These are phyloP conservation scores for Aspergillus persii DNA, from an alignment of 2,329 filamentous ascomycete genomes.

Conservation along the genomic window DNA sequence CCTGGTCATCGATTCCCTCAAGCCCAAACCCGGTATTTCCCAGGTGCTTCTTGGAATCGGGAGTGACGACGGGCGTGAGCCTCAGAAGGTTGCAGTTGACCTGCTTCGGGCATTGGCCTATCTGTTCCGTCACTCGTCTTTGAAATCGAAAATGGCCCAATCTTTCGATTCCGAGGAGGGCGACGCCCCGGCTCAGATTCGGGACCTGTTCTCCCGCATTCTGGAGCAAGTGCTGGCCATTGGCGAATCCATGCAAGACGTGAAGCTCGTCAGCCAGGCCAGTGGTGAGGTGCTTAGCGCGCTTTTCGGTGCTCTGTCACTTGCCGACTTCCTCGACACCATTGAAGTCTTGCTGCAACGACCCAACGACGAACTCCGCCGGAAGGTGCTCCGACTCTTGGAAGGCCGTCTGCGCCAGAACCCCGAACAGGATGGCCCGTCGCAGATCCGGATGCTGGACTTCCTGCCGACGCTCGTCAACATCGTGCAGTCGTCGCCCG, in stretches of 20 bases:
- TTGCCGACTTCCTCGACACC: slow-evolving; percentile 83
- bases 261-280: slow-evolving; percentile 38
- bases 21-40: slow-evolving; percentile 71
- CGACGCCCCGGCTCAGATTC: slow-evolving; percentile 64
- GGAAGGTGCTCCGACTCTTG: slow-evolving; percentile 76
- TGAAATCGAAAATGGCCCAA: slow-evolving; percentile 39
- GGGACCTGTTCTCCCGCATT: slow-evolving; percentile 66
- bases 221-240: slow-evolving; percentile 65
- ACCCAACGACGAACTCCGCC: slow-evolving; percentile 70
- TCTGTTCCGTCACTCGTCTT: slow-evolving; percentile 41
- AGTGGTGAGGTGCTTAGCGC: slow-evolving; percentile 71
- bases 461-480: slow-evolving; percentile 77
- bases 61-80: slow-evolving; percentile 48
- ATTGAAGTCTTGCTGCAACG: slow-evolving; percentile 77
- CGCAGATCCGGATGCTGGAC: slow-evolving; percentile 68
- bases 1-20: slow-evolving; percentile 72
- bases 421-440: slow-evolving; percentile 64
- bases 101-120: slow-evolving; percentile 43
- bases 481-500: slow-evolving; percentile 70
- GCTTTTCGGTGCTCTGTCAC: slow-evolving; percentile 80
- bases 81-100: slow-evolving; percentile 41
- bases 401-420: slow-evolving; percentile 75
- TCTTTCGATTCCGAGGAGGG: slow-evolving; percentile 35
- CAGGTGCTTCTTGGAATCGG: slow-evolving; percentile 66
- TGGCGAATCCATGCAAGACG: slow-evolving; percentile 51